Evolutionary conservation across 2,329 filamentous ascomycete species (phyloP).

Genomic region (Trichoderma gracile): DNA sequence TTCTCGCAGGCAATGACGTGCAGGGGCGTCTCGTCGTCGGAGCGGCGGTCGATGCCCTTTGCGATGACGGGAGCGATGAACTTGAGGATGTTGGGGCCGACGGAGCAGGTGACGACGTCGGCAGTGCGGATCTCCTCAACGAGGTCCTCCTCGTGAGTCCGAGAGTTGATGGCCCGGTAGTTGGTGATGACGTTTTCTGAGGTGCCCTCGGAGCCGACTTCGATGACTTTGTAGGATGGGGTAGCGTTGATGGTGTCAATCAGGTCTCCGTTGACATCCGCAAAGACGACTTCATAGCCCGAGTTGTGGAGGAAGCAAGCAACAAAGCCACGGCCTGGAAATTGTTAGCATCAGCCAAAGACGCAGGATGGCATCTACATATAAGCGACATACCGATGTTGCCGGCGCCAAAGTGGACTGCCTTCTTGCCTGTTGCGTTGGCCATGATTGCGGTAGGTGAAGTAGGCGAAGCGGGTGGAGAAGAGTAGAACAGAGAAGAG

Average conservation of each 20-base stretch:
- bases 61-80: conserved; percentile 96
- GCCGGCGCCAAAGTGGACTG: conserved; percentile 82
- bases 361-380: not conserved
- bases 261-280: conserved; percentile 84
- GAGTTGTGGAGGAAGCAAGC: conserved; percentile 92
- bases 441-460: conserved; percentile 42
- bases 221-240: conserved; percentile 84
- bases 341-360: conserved; percentile 24
- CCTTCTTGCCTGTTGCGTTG: conserved; percentile 64
- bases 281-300: conserved; percentile 93
- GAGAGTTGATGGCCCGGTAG: conserved; percentile 96
- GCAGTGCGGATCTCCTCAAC: conserved; percentile 83
- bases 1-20: conserved; percentile 98
- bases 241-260: conserved; percentile 77
- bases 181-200: conserved; percentile 82
- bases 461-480: not conserved
- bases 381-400: conserved; percentile 65
- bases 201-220: conserved; percentile 84
- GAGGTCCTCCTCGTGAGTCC: conserved; percentile 76
- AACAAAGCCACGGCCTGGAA: conserved; percentile 71
- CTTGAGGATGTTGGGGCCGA: conserved; percentile 92
- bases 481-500: not conserved
- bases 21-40: conserved; percentile 64
- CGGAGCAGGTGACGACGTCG: conserved; percentile 92
- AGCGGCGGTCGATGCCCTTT: conserved; percentile 82